A percentile compares a stretch with the other conserved stretches of the same genome.
Evolutionary conservation across 2,329 filamentous ascomycete genomes (phyloP).

Genomic region (Rutstroemia sp.): DNA sequence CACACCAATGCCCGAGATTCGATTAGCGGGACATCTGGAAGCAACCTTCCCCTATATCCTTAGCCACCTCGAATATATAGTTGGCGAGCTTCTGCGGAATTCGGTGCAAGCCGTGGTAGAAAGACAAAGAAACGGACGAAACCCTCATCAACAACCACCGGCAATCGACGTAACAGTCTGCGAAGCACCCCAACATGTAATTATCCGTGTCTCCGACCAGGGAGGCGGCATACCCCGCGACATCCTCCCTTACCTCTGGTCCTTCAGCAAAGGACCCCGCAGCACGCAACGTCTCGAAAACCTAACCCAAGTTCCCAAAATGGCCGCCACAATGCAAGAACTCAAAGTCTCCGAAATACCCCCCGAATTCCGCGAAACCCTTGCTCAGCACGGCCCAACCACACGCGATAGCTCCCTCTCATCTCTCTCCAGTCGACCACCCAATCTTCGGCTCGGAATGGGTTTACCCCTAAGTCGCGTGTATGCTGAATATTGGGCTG

Average conservation of each 20-base stretch:
- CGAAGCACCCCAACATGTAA: conserved; percentile 89
- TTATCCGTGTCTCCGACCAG: conserved; percentile 91
- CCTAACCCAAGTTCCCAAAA: conserved; percentile 75
- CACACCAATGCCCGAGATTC: conserved; percentile 70
- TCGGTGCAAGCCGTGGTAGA: conserved; percentile 90
- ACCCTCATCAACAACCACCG: conserved; percentile 43
- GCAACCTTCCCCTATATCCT: conserved; percentile 96
- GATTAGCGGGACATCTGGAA: conserved; percentile 74
- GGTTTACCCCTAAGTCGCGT: conserved; percentile 88
- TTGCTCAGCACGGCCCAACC: conserved; percentile 1
- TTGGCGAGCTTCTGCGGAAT: conserved; percentile 90
- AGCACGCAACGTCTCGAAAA: conserved; percentile 74
- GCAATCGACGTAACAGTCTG: conserved; percentile 93
- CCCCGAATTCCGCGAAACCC: not conserved
- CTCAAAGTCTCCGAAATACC: conserved; percentile 44
- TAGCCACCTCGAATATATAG: conserved; percentile 92
- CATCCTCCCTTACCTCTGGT: conserved; percentile 86
- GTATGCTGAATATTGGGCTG: conserved; percentile 98
- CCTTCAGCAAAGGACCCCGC: conserved; percentile 87
- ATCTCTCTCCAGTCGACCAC: conserved; percentile 73
- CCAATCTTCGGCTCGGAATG: conserved; percentile 83
- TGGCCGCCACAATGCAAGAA: conserved; percentile 92
- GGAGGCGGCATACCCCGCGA: conserved; percentile 86
- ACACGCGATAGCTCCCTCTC: conserved; percentile 52
- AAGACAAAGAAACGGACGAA: conserved; percentile 42